These are phyloP conservation scores for Boletus fagicola DNA, from an alignment of 768 basidiomycete genomes.

Conservation along the genomic window DNA sequence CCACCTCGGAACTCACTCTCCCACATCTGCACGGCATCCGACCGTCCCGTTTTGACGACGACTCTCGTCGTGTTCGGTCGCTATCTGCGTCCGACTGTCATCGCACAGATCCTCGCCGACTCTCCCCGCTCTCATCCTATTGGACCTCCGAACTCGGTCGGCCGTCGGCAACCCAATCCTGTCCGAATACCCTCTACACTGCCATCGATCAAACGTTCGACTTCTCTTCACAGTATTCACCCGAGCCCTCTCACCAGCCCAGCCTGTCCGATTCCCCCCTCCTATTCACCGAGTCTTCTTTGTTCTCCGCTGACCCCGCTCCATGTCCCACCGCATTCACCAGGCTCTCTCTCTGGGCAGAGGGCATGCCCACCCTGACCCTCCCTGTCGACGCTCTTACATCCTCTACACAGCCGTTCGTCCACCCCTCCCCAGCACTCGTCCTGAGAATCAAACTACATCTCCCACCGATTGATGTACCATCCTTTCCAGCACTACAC, in stretches of 20 bases:
- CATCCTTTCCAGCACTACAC: constrained; percentile 54
- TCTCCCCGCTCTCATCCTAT: constrained; percentile 32
- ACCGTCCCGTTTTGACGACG: constrained; percentile 26
- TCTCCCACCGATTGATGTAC: constrained; percentile 53
- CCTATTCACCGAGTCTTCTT: constrained; percentile 24
- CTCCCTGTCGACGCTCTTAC: constrained; percentile 57
- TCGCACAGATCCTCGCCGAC: constrained; percentile 32
- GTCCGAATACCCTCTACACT: constrained; percentile 27
- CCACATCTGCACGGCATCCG: constrained; percentile 23
- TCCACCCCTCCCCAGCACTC: constrained; percentile 40
- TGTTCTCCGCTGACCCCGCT: constrained; percentile 31
- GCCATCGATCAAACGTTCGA: constrained; percentile 21
- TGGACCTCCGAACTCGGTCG: constrained; percentile 29
- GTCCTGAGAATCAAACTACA: constrained; percentile 55
- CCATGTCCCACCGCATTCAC: constrained; percentile 37
- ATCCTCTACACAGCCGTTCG: constrained; percentile 38
- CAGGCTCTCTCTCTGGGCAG: constrained; percentile 53
- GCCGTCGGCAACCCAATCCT: constrained; percentile 26
- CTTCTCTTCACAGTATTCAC: constrained; percentile 22
- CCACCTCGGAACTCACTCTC: constrained; percentile 27
- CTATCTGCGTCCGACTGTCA: constrained; percentile 29
- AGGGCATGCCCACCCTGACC: constrained; percentile 64
- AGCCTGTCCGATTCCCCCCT: constrained; percentile 32
- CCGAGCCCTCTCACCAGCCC: constrained; percentile 24
- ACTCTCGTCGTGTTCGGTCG: constrained; percentile 31